phyloP scores from a whole-genome alignment of 1,284 basidiomycete species.

The Leccinum solheimii region DNA sequence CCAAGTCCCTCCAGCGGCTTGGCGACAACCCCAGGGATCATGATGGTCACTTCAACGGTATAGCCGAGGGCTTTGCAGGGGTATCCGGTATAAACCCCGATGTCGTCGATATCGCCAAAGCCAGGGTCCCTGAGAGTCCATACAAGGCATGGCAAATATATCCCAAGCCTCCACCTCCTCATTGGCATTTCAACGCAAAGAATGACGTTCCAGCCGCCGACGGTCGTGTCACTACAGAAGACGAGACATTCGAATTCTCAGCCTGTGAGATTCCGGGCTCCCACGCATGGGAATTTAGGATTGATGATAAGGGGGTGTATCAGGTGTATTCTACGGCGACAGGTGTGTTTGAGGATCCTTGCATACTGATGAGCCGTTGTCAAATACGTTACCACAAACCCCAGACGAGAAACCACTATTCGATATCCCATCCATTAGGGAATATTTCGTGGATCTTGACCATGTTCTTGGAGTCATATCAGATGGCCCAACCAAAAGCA shows the following conservation, averaged over 20 bases:
- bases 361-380: background rate
- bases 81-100: slow-evolving; percentile 70
- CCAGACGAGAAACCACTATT: slow-evolving; percentile 59
- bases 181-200: slow-evolving; percentile 83
- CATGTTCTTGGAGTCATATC: slow-evolving; percentile 84
- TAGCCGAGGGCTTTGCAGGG: slow-evolving; percentile 58
- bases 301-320: slow-evolving; percentile 87
- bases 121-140: slow-evolving; percentile 34
- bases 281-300: slow-evolving; percentile 61
- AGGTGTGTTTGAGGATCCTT: slow-evolving; percentile 35
- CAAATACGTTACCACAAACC: background rate
- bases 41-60: slow-evolving; percentile 71
- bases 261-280: slow-evolving; percentile 70
- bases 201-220: slow-evolving; percentile 51
- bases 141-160: slow-evolving; percentile 81
- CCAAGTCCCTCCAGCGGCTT: slow-evolving; percentile 78
- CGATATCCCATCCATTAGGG: slow-evolving; percentile 82
- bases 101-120: slow-evolving; percentile 40
- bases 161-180: slow-evolving; percentile 87
- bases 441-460: slow-evolving; percentile 98
- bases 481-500: slow-evolving; percentile 94
- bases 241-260: slow-evolving; percentile 66
- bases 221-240: slow-evolving; percentile 36
- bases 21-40: slow-evolving; percentile 92
- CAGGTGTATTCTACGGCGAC: slow-evolving; percentile 65